Evolutionary conservation across 2,329 filamentous ascomycete genomes (phyloP).

Genomic region (Epichloe amarillans): DNA sequence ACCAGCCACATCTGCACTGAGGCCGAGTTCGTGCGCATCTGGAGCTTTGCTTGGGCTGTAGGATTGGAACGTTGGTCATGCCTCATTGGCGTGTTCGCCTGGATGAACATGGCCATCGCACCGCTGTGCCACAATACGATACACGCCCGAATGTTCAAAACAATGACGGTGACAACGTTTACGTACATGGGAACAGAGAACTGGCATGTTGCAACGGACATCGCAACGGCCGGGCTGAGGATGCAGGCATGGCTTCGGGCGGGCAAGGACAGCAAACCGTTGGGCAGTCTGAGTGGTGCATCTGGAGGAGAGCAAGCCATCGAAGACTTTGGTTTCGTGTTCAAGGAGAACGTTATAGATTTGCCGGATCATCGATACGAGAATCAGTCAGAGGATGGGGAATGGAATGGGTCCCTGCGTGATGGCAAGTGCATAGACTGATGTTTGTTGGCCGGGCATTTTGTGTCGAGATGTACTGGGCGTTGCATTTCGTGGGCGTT

Average conservation of each 20-base stretch:
- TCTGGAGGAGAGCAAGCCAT: constrained; percentile 13
- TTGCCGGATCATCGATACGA: constrained; percentile 8
- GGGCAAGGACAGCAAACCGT: constrained; percentile 5
- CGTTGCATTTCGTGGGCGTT: too few relatives aligned
- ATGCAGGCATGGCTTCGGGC: constrained; percentile 30
- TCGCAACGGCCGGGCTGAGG: constrained; percentile 23
- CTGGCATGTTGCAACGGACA: constrained; percentile 30
- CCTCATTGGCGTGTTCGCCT: constrained; percentile 34
- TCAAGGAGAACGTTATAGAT: constrained; percentile 13
- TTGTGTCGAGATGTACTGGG: too few relatives aligned
- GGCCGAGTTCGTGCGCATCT: constrained; percentile 29
- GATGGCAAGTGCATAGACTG: background rate
- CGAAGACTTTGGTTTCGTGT: constrained; percentile 15
- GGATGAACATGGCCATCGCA: constrained; percentile 31
- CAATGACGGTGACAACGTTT: constrained; percentile 27
- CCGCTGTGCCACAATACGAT: constrained; percentile 25
- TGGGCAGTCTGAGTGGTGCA: constrained; percentile 8
- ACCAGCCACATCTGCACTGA: constrained; percentile 27
- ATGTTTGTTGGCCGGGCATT: too few relatives aligned
- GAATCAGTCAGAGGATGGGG: background rate
- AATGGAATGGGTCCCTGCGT: background rate
- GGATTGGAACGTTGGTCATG: constrained; percentile 32
- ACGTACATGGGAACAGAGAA: constrained; percentile 34
- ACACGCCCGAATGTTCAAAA: constrained; percentile 32
- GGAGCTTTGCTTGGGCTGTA: constrained; percentile 33